Percentiles rank a stretch among this genome's conserved stretches.
Conservation (phyloP, 1,139 yeast species). For the Debaryomyces psychrophilus region DNA sequence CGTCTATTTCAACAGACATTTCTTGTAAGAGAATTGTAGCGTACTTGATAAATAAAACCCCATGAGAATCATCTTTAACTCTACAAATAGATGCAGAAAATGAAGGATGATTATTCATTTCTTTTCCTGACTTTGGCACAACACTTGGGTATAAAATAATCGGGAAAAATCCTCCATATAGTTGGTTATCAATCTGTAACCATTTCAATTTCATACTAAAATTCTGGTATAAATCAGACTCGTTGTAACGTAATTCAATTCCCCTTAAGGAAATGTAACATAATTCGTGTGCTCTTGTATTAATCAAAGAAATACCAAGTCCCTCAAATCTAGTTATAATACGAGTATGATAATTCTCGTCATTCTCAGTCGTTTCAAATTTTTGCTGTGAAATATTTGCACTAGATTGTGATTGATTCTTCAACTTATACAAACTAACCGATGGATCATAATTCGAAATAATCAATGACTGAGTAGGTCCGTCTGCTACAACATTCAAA, state of each 20-base stretch:
- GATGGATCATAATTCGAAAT: slow-evolving; percentile 82
- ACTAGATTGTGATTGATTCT: slow-evolving; percentile 31
- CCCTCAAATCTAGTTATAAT: slow-evolving; percentile 78
- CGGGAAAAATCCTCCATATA: slow-evolving; percentile 87
- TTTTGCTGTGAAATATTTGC: slow-evolving; percentile 42
- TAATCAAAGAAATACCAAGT: slow-evolving; percentile 82
- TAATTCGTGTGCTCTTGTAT: slow-evolving; percentile 70
- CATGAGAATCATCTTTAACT: slow-evolving; percentile 87
- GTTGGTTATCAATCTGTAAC: slow-evolving; percentile 92
- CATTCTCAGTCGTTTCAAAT: slow-evolving; percentile 68
- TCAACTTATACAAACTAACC: slow-evolving; percentile 69
- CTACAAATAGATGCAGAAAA: slow-evolving; percentile 82
- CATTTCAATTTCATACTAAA: slow-evolving; percentile 83
- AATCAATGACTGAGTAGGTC: slow-evolving; percentile 87
- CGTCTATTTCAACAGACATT: slow-evolving; percentile 89
- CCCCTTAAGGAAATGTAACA: slow-evolving; percentile 83
- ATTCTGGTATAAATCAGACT: slow-evolving; percentile 83
- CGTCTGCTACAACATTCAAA: slow-evolving; percentile 93
- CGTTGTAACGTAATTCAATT: slow-evolving; percentile 76
- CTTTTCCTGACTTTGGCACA: slow-evolving; percentile 81
- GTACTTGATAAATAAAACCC: slow-evolving; percentile 86
- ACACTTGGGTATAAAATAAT: slow-evolving; percentile 90
- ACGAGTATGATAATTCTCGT: slow-evolving; percentile 66
- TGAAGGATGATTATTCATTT: slow-evolving; percentile 87
- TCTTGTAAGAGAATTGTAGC: slow-evolving; percentile 90